Base-by-base conservation (phyloP, 2,329 filamentous ascomycete genomes). In the Beauveria sp. region DNA sequence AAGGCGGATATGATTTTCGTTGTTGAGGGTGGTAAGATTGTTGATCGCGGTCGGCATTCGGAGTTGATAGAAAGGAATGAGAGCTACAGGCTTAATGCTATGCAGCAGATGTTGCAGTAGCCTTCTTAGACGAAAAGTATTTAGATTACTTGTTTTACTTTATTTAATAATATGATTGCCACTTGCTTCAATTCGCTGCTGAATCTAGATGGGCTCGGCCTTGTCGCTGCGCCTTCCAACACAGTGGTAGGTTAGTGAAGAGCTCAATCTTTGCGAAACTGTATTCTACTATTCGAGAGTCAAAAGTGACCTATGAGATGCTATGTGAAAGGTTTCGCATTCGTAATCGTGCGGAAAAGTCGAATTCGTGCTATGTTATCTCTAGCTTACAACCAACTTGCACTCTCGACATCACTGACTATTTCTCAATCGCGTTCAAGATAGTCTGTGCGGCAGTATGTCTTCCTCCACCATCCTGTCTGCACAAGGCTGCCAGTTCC, bases 1-100 rank as follows among this genome's bases (percentile, higher is more conserved):
- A 75, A 74, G 46, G 79, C 80, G 4, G 77, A 81, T 67, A 68
- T 74, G 3, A 82, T 81, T 62, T 77, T 79, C 65, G 71, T 81
- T 53, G 28, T 61, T 3, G 43, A 61, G 12, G 34, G 42, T 28
- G 59, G 59, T 18, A 48, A 49, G 12, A 48, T 48, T 40, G 59
- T 55, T 3, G 3, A 74, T 70, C 40, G 66, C 52, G 18, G 67
- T 54, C 12, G 48, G n/a, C 66, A 69, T 26, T 53, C 64, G 20
- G 67, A 70, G 63, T 53, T 70, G 48, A 31, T 61, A 10, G 59
- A 61, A 60, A 62, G 61, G 1, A 67, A 65, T 38, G 68, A 67
- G 20, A 68, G 67, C 46, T 73, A 73, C 45, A 58, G 68, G n/a
- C 60, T 68, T 18, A 73, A 73, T 54, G 72, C 69, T 18, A 67